Evolutionary conservation across 2,329 filamentous ascomycete genomes (phyloP).

Genomic region (Sporothrix schenckii): DNA sequence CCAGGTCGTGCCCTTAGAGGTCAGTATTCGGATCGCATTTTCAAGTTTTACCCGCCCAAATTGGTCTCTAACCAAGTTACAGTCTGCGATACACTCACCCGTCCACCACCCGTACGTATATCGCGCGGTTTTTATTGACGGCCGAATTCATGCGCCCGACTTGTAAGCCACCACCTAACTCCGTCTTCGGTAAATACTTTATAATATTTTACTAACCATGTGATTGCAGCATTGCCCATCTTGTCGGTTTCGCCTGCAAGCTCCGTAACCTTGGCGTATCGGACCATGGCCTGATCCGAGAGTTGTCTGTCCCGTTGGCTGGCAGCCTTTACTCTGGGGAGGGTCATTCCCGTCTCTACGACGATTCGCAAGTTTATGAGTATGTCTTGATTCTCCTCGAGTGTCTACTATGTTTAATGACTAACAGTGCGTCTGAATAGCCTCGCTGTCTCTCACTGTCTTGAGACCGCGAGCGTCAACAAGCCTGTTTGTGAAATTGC

Average conservation of each 20-base stretch:
- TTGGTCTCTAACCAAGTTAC: neutral
- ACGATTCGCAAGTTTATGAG: slow-evolving; percentile 83
- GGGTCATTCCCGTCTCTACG: slow-evolving; percentile 91
- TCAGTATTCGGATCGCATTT: slow-evolving; percentile 43
- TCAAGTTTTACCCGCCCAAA: too few species aligned
- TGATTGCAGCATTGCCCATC: slow-evolving; percentile 68
- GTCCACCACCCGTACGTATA: slow-evolving; percentile 91
- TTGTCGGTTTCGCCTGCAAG: slow-evolving; percentile 91
- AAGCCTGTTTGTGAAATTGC: slow-evolving; percentile 55
- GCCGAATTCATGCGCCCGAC: slow-evolving; percentile 85
- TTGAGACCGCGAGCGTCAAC: slow-evolving; percentile 67
- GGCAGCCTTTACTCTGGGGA: slow-evolving; percentile 90
- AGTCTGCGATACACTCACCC: slow-evolving; percentile 83
- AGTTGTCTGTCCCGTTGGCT: slow-evolving; percentile 83
- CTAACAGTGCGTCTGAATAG: slow-evolving; percentile 39
- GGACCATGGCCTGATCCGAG: slow-evolving; percentile 90
- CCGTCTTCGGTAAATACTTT: neutral
- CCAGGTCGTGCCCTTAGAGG: slow-evolving; percentile 90
- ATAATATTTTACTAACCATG: neutral
- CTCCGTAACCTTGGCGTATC: slow-evolving; percentile 89
- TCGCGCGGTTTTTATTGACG: slow-evolving; percentile 93
- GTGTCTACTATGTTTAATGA: neutral
- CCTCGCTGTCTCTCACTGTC: slow-evolving; percentile 70
- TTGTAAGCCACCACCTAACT: slow-evolving; percentile 58
- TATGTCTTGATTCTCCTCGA: slow-evolving; percentile 45